Base-by-base conservation (phyloP, 352 stramenopile species). In the Phytopythium mirpurense region DNA sequence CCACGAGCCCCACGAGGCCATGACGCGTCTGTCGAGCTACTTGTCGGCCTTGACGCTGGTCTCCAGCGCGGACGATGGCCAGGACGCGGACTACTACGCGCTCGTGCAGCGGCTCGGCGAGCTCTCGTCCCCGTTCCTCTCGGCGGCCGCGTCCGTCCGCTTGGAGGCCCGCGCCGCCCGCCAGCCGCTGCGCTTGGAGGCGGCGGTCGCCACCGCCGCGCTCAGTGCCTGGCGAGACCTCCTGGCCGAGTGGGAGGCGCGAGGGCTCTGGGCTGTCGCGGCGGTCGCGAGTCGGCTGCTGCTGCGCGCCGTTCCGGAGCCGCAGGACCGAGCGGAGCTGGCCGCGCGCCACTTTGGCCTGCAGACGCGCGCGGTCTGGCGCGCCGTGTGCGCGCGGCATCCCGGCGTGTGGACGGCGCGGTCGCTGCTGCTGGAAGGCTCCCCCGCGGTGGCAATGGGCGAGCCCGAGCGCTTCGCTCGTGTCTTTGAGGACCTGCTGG, bases 291-390 rank as follows among this genome's bases (percentile, higher is more conserved):
- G 64, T 35, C 47, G 74, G 42, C 43, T 78, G 15, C 38, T 77
- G 27, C 5, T 45, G 9, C 5, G 16, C 46, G 31, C 46, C 4
- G 8, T 42, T n/a, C n/a, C n/a, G n/a, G n/a, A n/a, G n/a, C n/a
- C n/a, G n/a, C n/a, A n/a, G 19, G n/a, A 21, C 21, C 34, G 21
- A 0, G 9, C 5, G 14, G 46, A 52, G 29, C n/a, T 52, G n/a
- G 29, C 14, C 5, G 10, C 5, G 12, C 46, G 46, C 19, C 21
- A 59, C 38, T 88, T 91, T 59, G 81, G 76, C 9, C 62, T 86
- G 19, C 66, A 67, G 15, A 58, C 76, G 14, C 88, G 88, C 34
- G 74, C 76, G 8, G 58, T 85, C 26, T 76, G 70, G 56, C 54
- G 59, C 32, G 68, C 34, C 21, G 40, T 78, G 12, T 35, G 63